Conservation (phyloP, 352 stramenopile species). For the Phytophthora hybrid region DNA sequence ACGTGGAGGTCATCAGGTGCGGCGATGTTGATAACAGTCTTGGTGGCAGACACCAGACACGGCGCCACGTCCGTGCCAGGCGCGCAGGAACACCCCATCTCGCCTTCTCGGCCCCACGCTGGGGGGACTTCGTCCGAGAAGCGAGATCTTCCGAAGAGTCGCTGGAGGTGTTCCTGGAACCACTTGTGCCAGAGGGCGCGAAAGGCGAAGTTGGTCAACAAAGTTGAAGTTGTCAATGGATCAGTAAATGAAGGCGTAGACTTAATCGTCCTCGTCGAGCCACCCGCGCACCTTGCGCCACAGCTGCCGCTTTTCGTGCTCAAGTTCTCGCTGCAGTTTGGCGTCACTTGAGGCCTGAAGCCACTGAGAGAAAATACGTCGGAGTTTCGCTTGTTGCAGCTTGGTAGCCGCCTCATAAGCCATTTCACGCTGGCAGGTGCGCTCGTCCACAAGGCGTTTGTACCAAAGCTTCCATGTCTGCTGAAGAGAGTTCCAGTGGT, state of each 20-base stretch:
- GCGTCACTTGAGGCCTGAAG: conserved; percentile 30
- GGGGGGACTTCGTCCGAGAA: no score
- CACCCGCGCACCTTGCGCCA: conserved; percentile 73
- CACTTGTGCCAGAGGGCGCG: no score
- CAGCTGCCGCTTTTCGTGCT: conserved; percentile 61
- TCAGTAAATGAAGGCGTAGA: neutral
- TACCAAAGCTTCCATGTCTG: conserved; percentile 41
- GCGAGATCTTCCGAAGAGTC: no score
- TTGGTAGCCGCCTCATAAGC: conserved; percentile 10
- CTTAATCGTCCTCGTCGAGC: conserved; percentile 49
- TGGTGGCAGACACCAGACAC: no score
- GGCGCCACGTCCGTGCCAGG: no score
- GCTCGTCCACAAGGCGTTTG: conserved; percentile 17
- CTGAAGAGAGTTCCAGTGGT: conserved; percentile 44
- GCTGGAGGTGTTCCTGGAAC: no score
- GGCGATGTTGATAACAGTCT: no score
- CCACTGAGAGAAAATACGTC: conserved; percentile 45
- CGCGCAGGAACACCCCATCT: no score
- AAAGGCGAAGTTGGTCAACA: no score
- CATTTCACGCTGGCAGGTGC: conserved; percentile 20
- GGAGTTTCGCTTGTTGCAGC: conserved; percentile 31
- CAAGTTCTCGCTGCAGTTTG: conserved; percentile 37
- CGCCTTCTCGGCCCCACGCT: no score
- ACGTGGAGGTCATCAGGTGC: no score
- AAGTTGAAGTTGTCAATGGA: conserved; percentile 10